Base-by-base conservation (phyloP, 2,329 filamentous ascomycete genomes). In the Colletotrichum simmondsii region DNA sequence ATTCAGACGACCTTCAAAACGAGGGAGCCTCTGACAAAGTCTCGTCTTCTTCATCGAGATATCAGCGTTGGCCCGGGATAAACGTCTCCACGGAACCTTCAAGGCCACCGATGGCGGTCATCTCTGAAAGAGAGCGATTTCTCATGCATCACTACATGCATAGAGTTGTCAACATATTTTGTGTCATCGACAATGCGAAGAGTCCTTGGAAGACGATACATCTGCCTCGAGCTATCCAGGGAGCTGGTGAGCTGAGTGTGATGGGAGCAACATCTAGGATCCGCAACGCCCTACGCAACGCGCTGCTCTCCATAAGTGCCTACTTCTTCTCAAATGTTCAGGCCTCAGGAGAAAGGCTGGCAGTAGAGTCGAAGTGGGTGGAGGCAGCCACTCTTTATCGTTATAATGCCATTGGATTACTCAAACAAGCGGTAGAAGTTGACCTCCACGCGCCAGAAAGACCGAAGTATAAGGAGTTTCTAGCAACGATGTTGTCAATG, bases 401-500 rank as follows among this genome's bases (percentile, higher is more conserved):
- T 14, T 68, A 74, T 5, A 71, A 74, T 22, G 77, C 77, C 0
- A 78, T 78, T 12, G 62, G 66, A 7, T 49, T 77, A 0, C 49
- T 79, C 2, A 78, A 79, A 19, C 52, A 76, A 2, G 71, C 75
- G 1, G 76, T 79, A 1, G 74, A 77, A 57, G 68, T 42, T 12
- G 65, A 68, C 8, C 11, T 77, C 2, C 68, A 74, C 10, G 30
- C 65, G 0, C 32, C 63, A 2, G 60, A 63, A 6, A 61, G 35
- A 19, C 77, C 77, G 4, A 78, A 76, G 35, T 79, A 79, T 26
- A 79, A 79, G n/a, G 78, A 79, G 19, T 77, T 77, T 24, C 60
- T 79, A 1, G 78, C 78, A 0, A 78, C 77, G 1, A 79, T 78
- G 76, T 11, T 79, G 28, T 79, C 77, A 2, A 79, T 79, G 77